phyloP scores from a whole-genome alignment of 2,329 filamentous ascomycete species.

The Hymenotorrendiella dingleyae region DNA sequence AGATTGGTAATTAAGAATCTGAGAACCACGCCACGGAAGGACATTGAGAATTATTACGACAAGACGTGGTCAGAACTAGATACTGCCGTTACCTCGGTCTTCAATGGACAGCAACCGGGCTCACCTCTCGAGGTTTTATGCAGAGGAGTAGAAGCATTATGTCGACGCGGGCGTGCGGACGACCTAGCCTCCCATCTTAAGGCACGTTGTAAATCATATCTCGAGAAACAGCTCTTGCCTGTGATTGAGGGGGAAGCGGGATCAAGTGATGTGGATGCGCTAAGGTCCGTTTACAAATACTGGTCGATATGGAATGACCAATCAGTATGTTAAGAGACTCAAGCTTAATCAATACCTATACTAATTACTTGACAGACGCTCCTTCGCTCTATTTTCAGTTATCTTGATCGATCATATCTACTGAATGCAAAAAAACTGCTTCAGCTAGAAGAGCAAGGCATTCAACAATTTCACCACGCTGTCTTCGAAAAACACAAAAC shows the following conservation, averaged over 20 bases:
- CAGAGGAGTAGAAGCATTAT: slow-evolving; percentile 85
- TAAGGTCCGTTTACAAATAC: slow-evolving; percentile 48
- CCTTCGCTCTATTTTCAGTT: slow-evolving; percentile 87
- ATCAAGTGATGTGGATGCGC: slow-evolving; percentile 53
- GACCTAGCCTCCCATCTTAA: slow-evolving; percentile 63
- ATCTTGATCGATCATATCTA: slow-evolving; percentile 84
- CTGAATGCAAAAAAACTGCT: slow-evolving; percentile 63
- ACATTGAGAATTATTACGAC: slow-evolving; percentile 72
- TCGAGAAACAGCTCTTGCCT: slow-evolving; percentile 55
- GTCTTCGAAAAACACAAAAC: slow-evolving; percentile 33
- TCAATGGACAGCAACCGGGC: slow-evolving; percentile 55
- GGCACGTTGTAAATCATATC: slow-evolving; percentile 59
- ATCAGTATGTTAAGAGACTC: slow-evolving; percentile 48
- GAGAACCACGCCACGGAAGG: slow-evolving; percentile 50
- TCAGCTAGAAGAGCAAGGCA: slow-evolving; percentile 76
- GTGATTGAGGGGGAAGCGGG: slow-evolving; percentile 45
- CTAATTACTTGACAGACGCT: slow-evolving; percentile 47
- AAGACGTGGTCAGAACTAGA: slow-evolving; percentile 71
- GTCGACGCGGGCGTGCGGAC: slow-evolving; percentile 67
- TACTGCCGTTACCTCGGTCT: slow-evolving; percentile 66
- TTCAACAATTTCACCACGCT: slow-evolving; percentile 65
- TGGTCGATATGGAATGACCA: slow-evolving; percentile 80
- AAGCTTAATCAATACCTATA: background rate
- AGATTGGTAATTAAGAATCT: slow-evolving; percentile 94
- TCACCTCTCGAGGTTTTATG: slow-evolving; percentile 85